These are phyloP conservation scores for Asterionellopsis glacialis DNA, from an alignment of 108 stramenopile species.

Conservation along the genomic window DNA sequence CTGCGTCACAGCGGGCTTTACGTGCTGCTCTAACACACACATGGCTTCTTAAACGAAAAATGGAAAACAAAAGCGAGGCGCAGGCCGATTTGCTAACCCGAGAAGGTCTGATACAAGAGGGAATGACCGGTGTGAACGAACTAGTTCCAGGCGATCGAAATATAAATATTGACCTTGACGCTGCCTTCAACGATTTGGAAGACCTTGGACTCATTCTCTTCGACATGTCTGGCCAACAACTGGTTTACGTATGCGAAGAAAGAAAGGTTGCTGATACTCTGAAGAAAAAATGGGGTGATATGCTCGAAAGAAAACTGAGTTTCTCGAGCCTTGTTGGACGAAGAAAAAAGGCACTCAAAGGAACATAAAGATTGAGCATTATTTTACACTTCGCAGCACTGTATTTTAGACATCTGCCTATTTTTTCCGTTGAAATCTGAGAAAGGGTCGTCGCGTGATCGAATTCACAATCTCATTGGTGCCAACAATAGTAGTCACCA, in stretches of 20 bases:
- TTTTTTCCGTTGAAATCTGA: no score
- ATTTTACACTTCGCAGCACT: no score
- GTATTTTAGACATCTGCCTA: no score
- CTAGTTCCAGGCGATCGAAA: constrained; percentile 12
- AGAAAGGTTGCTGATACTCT: constrained; percentile 9
- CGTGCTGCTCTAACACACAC: constrained; percentile 39
- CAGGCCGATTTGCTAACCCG: neutral
- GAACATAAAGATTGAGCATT: no score
- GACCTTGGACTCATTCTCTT: constrained; percentile 33
- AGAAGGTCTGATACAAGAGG: constrained; percentile 3
- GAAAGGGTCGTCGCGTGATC: no score
- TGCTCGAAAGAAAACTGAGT: constrained; percentile 18
- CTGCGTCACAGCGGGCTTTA: constrained; percentile 61
- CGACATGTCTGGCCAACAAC: neutral
- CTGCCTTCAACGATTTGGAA: constrained; percentile 56
- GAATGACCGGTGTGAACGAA: constrained; percentile 19
- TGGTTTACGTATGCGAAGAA: neutral
- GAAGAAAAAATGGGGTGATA: constrained; percentile 19
- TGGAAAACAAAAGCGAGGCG: neutral
- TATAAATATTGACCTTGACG: constrained; percentile 48
- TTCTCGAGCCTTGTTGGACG: constrained; percentile 6
- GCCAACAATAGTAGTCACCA: no score
- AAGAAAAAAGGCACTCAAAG: neutral
- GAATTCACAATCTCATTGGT: no score
- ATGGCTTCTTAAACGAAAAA: constrained; percentile 27